These are phyloP conservation scores for Dichotomocladium elegans DNA, from an alignment of 371 early-diverging fungal species.

Conservation along the genomic window DNA sequence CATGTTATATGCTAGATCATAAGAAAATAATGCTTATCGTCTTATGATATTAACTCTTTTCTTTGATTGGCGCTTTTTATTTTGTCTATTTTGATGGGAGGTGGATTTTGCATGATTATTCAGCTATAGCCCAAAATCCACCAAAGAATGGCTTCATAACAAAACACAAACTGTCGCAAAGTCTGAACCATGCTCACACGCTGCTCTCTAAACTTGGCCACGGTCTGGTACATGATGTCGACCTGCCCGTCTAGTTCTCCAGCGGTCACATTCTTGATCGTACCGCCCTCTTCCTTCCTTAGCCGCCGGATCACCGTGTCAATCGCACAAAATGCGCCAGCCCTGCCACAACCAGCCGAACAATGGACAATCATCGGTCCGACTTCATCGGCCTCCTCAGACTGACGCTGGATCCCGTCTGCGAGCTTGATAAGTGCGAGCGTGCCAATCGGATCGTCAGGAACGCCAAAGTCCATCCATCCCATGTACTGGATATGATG, in stretches of 20 bases:
- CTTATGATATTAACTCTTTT: no score
- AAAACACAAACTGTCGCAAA: slow-evolving; percentile 82
- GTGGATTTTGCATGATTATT: no score
- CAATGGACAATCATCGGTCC: slow-evolving; percentile 93
- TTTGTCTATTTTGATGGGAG: no score
- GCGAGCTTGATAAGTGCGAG: slow-evolving; percentile 61
- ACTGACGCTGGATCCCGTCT: slow-evolving; percentile 39
- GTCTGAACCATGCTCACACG: slow-evolving; percentile 90
- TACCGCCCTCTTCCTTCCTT: neutral
- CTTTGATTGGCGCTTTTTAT: no score
- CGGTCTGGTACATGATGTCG: slow-evolving; percentile 63
- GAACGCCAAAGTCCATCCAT: slow-evolving; percentile 92
- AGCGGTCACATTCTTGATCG: slow-evolving; percentile 20
- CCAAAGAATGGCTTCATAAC: slow-evolving; percentile 83
- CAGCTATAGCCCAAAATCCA: slow-evolving; percentile 31
- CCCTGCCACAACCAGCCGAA: slow-evolving; percentile 96
- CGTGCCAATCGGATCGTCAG: slow-evolving; percentile 58
- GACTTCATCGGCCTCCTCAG: slow-evolving; percentile 11
- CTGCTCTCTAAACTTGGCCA: slow-evolving; percentile 72
- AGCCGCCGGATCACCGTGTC: slow-evolving; percentile 52
- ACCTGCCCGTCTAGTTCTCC: neutral
- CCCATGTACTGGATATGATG: slow-evolving; percentile 80
- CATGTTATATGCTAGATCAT: no score
- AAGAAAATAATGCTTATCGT: no score
- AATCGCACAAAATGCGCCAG: slow-evolving; percentile 90